Evolutionary conservation across 257 asterid genomes (phyloP), one percentile per base, ranked within the genome.

Genomic region (Prunella vulgaris): DNA sequence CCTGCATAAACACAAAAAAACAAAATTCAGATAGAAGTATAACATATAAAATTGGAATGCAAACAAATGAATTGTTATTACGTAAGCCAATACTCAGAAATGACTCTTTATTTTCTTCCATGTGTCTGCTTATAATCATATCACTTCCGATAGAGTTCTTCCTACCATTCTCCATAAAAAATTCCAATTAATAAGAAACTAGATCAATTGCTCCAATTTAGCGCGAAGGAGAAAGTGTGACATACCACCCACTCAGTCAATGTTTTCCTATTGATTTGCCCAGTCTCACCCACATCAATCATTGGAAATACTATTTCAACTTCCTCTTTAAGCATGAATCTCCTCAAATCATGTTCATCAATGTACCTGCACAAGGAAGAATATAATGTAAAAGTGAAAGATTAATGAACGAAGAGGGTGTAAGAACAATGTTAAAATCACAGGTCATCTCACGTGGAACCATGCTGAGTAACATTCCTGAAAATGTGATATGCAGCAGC

Each of bases 261-360:
- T 68, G 85, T 32, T 80, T 89, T 92, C 77, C 87, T 65, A 78
- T 89, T 83, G 56, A 89, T 89, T 62, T 73, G 83, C 74, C 95
- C 93, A 1, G 90, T 84, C 73, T 90, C 92, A 6, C 90, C 84
- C 75, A n/a, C 85, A 75, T 84, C 95, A 76, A 93, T 85, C 92
- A 90, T 84, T 15, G 97, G 92, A 71, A 86, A 78, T 52, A 90
- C 90, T 51, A 79, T 48, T 57, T 93, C 96, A 37, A 88, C 97
- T 83, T n/a, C n/a, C n/a, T 93, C 99, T 80, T 87, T 87, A 54
- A 89, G 77, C 99, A 90, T 84, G 89, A 90, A 93, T 82, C 97
- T 84, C 79, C 90, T 72, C 14, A 91, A 77, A 65, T 93, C 96
- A 32, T 59, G 46, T 74, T 86, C 96, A 64, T 93, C 96, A 61